phyloP scores from a whole-genome alignment of 2,329 filamentous ascomycete genomes.

The Dactylellina sp. region DNA sequence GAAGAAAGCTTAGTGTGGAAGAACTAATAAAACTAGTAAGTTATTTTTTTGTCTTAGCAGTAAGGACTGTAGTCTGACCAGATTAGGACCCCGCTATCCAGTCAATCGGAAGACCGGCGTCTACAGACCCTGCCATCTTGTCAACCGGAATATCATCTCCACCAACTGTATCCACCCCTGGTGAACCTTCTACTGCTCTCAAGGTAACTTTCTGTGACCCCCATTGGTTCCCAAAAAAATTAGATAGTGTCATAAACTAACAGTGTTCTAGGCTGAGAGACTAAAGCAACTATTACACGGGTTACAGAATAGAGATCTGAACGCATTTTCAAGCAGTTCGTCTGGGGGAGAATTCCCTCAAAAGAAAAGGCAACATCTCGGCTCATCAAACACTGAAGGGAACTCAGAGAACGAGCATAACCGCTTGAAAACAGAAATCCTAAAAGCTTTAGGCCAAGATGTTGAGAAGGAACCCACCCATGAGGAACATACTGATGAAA shows the following conservation, averaged over 20 bases:
- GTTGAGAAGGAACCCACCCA: slow-evolving; percentile 3
- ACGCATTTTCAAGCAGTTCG: slow-evolving; percentile 4
- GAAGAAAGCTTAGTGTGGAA: slow-evolving; percentile 33
- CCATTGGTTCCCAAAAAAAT: too few relatives aligned
- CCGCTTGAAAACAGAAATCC: slow-evolving; percentile 4
- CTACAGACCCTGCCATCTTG: slow-evolving; percentile 15
- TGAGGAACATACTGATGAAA: not conserved
- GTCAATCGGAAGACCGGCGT: slow-evolving; percentile 37
- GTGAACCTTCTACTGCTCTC: not conserved
- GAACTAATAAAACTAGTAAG: slow-evolving; percentile 43
- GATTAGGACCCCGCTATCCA: slow-evolving; percentile 46
- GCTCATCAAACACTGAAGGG: not conserved
- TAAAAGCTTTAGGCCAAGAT: slow-evolving; percentile 15
- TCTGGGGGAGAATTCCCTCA: slow-evolving; percentile 16
- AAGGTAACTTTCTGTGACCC: slow-evolving; percentile 17
- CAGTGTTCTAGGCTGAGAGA: slow-evolving; percentile 24
- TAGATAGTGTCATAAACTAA: not conserved
- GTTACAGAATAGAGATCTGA: slow-evolving; percentile 32
- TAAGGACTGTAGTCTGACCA: not conserved
- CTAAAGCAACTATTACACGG: slow-evolving; percentile 39
- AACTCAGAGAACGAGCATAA: not conserved
- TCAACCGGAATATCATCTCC: slow-evolving; percentile 28
- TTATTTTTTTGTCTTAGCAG: too few relatives aligned
- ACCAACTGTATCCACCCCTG: not conserved
- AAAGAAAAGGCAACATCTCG: not conserved